Conservation (phyloP, 179 eudicot species). For the Camellia oleifera region DNA sequence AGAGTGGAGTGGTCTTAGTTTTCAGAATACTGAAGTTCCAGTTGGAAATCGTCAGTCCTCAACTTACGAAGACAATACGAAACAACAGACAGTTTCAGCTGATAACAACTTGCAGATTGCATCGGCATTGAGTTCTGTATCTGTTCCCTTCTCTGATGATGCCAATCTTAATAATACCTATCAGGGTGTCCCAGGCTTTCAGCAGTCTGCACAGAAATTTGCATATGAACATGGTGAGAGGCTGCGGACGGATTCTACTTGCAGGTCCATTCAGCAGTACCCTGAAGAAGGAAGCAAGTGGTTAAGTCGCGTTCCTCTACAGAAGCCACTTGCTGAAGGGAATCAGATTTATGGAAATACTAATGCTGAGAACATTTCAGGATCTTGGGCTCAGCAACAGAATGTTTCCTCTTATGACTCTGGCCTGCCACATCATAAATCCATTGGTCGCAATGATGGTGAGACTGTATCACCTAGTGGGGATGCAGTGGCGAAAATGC, state of each 20-base stretch:
- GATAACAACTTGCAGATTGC: slow-evolving; percentile 38
- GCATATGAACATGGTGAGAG: slow-evolving; percentile 30
- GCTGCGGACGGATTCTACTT: slow-evolving; percentile 24
- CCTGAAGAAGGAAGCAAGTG: slow-evolving; percentile 55
- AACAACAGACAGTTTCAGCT: slow-evolving; percentile 37
- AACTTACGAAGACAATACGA: slow-evolving; percentile 31
- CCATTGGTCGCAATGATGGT: slow-evolving; percentile 29
- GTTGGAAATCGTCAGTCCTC: slow-evolving; percentile 36
- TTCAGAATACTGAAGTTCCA: slow-evolving; percentile 45
- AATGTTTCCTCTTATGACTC: slow-evolving; percentile 24
- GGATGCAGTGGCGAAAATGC: slow-evolving; percentile 22
- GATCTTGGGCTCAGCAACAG: slow-evolving; percentile 43
- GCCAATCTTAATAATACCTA: slow-evolving; percentile 20
- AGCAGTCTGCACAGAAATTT: slow-evolving; percentile 31
- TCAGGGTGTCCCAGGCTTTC: slow-evolving; percentile 34
- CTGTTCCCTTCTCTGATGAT: slow-evolving; percentile 26
- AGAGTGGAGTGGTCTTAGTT: slow-evolving; percentile 57
- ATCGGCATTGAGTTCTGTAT: slow-evolving; percentile 31
- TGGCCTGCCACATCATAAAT: slow-evolving; percentile 31
- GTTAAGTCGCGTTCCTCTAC: slow-evolving; percentile 39
- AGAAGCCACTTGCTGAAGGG: slow-evolving; percentile 38
- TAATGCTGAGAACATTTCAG: slow-evolving; percentile 34
- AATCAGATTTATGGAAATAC: slow-evolving; percentile 39
- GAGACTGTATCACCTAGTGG: slow-evolving; percentile 37
- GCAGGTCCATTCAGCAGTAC: slow-evolving; percentile 35